Percentiles rank a stretch among this genome's conserved stretches.
Conservation (phyloP, 1,139 yeast genomes). For the Pneumocystis wakefieldiae region DNA sequence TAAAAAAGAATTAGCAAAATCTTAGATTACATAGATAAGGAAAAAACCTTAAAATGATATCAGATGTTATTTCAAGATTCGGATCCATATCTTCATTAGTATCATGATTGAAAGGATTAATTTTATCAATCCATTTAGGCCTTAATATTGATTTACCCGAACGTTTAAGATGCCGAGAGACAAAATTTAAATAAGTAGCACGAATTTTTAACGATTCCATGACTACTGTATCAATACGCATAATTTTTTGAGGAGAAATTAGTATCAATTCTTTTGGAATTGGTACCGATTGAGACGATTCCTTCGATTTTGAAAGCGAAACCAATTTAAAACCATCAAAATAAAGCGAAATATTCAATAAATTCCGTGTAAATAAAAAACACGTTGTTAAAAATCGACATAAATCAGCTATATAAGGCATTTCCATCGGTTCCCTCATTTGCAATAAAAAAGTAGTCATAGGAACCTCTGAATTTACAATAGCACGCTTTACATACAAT, state of each 20-base stretch:
- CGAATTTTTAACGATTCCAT: slow-evolving; percentile 23
- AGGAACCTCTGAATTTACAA: slow-evolving; percentile 16
- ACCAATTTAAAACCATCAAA: slow-evolving; percentile 22
- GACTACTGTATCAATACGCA: slow-evolving; percentile 17
- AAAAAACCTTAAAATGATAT: not conserved
- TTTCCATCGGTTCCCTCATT: slow-evolving; percentile 20
- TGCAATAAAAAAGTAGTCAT: slow-evolving; percentile 29
- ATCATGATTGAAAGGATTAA: slow-evolving; percentile 16
- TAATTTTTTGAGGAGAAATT: slow-evolving; percentile 16
- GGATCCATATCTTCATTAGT: slow-evolving; percentile 16
- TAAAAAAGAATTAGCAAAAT: not conserved
- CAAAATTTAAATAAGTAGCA: slow-evolving; percentile 25
- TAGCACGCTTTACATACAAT: slow-evolving; percentile 23
- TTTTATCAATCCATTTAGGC: slow-evolving; percentile 17
- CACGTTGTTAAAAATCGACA: slow-evolving; percentile 29
- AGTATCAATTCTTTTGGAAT: slow-evolving; percentile 20
- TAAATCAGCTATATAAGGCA: slow-evolving; percentile 25
- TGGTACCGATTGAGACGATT: slow-evolving; percentile 17
- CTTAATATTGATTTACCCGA: not conserved
- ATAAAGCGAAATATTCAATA: slow-evolving; percentile 21
- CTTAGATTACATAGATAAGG: not conserved
- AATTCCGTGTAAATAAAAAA: slow-evolving; percentile 23
- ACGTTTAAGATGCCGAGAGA: slow-evolving; percentile 10
- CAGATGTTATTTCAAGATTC: slow-evolving; percentile 13
- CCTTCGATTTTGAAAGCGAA: slow-evolving; percentile 19